Conservation (phyloP, 805 yeast genomes). For the Spathaspora hagerdaliae region DNA sequence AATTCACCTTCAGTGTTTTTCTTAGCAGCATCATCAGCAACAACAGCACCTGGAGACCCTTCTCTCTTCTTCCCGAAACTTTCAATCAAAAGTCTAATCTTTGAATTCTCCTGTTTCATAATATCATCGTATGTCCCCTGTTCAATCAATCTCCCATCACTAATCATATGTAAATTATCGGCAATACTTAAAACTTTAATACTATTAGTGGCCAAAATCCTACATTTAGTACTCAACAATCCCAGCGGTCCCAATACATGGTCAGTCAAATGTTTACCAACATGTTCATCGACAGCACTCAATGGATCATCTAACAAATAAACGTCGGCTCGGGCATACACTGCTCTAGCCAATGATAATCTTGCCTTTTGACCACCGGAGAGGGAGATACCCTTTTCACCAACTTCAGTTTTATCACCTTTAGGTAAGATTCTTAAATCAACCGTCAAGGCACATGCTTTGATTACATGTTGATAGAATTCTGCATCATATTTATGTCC, state of each 20-base stretch:
- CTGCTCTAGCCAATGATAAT: conserved; percentile 90
- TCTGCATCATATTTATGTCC: conserved; percentile 81
- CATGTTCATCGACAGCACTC: conserved; percentile 97
- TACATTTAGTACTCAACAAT: conserved; percentile 67
- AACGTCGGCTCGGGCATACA: conserved; percentile 89
- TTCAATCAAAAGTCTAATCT: conserved; percentile 49
- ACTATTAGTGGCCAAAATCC: conserved; percentile 80
- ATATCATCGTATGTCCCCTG: conserved; percentile 60
- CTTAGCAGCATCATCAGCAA: conserved; percentile 9
- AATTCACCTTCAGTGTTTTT: conserved; percentile 17
- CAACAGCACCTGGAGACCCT: conserved; percentile 5
- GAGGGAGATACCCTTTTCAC: conserved; percentile 94
- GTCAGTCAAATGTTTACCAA: conserved; percentile 78
- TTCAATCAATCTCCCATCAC: conserved; percentile 65
- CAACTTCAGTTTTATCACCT: conserved; percentile 90
- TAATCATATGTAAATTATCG: conserved; percentile 61
- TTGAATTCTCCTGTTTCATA: conserved; percentile 41
- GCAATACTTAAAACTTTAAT: conserved; percentile 79
- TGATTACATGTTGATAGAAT: conserved; percentile 75
- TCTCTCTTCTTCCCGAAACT: conserved; percentile 56
- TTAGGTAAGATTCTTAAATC: conserved; percentile 80
- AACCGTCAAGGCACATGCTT: conserved; percentile 81
- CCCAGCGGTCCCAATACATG: conserved; percentile 83
- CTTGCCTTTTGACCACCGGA: conserved; percentile 99
- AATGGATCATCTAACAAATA: conserved; percentile 88